Evolutionary conservation across 305 asterid genomes (phyloP).

Genomic region (Fraxinus ornus): DNA sequence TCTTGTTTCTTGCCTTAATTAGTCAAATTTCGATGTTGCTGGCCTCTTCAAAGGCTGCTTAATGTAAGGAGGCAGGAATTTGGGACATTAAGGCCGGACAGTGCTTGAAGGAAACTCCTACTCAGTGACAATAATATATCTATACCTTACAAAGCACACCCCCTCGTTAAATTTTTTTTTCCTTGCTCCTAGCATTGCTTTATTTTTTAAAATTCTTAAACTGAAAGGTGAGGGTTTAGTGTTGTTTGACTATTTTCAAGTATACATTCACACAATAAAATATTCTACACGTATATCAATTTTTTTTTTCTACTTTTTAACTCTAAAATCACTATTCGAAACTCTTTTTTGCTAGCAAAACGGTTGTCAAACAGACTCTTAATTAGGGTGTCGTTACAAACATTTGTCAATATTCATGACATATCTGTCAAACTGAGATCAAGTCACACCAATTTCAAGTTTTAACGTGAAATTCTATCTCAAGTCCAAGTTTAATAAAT

Average conservation of each 20-base stretch:
- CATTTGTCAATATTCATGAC: background rate
- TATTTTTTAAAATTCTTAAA: too few species aligned
- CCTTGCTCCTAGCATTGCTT: too few species aligned
- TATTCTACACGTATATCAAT: too few species aligned
- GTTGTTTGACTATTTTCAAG: too few species aligned
- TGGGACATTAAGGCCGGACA: background rate
- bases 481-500: background rate
- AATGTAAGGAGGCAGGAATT: background rate
- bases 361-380: too few species aligned
- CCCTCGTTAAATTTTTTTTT: too few species aligned
- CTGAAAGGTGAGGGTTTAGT: too few species aligned
- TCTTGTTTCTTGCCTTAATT: background rate
- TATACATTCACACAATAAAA: too few species aligned
- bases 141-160: background rate
- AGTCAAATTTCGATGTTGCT: background rate
- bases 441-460: background rate
- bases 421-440: background rate
- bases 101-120: background rate
- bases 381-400: background rate
- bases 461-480: background rate
- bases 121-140: background rate
- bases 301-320: too few species aligned
- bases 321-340: too few species aligned
- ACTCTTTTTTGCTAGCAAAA: too few species aligned
- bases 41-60: background rate